Conservation (phyloP, 2,329 filamentous ascomycete genomes). For the Cytospora leucostoma region DNA sequence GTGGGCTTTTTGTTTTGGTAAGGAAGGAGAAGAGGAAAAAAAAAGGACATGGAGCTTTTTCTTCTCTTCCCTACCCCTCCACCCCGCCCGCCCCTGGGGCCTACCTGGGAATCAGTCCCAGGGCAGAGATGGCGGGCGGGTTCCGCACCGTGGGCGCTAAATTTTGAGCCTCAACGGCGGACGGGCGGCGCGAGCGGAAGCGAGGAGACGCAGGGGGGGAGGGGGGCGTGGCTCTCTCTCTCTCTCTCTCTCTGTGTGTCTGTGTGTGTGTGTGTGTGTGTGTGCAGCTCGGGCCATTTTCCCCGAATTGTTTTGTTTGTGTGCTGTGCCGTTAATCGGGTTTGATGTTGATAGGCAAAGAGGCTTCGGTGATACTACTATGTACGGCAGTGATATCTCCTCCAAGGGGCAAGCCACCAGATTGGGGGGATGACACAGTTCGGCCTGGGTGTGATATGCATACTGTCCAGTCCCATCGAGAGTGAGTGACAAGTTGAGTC, state of each 20-base stretch:
- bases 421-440: not conserved
- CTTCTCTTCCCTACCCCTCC: no score
- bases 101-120: not conserved
- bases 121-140: no score
- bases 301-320: no score
- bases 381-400: no score
- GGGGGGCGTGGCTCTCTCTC: not conserved
- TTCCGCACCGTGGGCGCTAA: not conserved
- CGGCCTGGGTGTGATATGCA: not conserved
- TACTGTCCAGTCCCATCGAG: not conserved
- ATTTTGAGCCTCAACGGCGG: constrained; percentile 6
- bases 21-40: no score
- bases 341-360: not conserved
- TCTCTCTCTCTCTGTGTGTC: no score
- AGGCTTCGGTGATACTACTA: not conserved
- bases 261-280: not conserved
- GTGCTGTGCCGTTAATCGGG: not conserved
- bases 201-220: not conserved
- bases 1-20: no score
- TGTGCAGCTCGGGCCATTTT: not conserved
- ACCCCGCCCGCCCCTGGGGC: not conserved
- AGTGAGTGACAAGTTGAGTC: not conserved
- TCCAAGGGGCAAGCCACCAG: not conserved
- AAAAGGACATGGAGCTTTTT: no score
- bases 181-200: no score